Conservation (phyloP, 305 asterid genomes). For the Fraxinus velutina region DNA sequence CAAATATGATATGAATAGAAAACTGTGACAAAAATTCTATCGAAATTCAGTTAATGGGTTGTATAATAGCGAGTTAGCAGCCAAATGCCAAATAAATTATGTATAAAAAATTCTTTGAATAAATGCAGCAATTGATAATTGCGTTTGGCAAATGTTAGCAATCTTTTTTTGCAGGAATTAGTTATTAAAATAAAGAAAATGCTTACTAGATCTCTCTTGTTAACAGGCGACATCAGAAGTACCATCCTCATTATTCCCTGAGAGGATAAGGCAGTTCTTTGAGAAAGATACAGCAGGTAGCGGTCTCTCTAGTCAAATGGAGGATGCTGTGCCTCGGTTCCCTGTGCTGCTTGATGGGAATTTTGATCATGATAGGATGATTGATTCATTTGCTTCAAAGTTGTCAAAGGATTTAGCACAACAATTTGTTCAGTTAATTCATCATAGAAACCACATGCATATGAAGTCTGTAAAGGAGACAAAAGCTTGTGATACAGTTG, state of each 20-base stretch:
- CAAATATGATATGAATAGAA: neutral
- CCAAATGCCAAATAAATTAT: neutral
- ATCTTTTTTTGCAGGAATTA: neutral
- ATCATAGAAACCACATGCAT: slow-evolving; percentile 46
- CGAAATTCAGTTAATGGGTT: neutral
- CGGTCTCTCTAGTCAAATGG: slow-evolving; percentile 39
- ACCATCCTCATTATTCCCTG: slow-evolving; percentile 59
- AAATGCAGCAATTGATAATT: neutral
- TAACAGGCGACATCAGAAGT: slow-evolving; percentile 88
- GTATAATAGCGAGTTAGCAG: neutral
- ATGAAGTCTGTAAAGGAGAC: slow-evolving; percentile 31
- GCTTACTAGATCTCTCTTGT: slow-evolving; percentile 18
- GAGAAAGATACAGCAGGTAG: slow-evolving; percentile 40
- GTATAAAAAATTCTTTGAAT: neutral
- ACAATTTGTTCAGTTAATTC: slow-evolving; percentile 64
- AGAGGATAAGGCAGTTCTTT: slow-evolving; percentile 66
- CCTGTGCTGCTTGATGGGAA: slow-evolving; percentile 65
- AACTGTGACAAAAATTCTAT: neutral
- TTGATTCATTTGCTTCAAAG: slow-evolving; percentile 54
- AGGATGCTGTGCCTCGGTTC: slow-evolving; percentile 58
- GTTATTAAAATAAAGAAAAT: slow-evolving; percentile 5
- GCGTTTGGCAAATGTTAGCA: neutral
- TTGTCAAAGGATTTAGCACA: slow-evolving; percentile 70
- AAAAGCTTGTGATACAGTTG: slow-evolving; percentile 32
- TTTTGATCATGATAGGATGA: slow-evolving; percentile 49